A percentile compares a stretch with the other conserved stretches of the same genome.
These are phyloP conservation scores for Haplosporangium gracile DNA, from an alignment of 192 early-diverging fungal genomes.

Conservation along the genomic window DNA sequence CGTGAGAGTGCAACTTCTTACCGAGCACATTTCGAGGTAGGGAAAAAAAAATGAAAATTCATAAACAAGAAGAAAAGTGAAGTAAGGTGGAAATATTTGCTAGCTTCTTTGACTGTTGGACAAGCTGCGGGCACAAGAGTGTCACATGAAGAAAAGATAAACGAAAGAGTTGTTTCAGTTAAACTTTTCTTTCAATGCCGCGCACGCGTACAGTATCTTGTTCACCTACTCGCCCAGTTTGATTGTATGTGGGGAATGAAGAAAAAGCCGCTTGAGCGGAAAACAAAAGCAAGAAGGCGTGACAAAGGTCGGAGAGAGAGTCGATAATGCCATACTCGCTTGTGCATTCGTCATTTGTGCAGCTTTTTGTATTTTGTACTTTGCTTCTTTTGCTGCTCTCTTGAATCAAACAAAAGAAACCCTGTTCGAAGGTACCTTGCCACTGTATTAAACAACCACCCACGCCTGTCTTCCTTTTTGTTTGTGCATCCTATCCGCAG, in stretches of 20 bases:
- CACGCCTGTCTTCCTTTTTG: background rate
- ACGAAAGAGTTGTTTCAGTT: background rate
- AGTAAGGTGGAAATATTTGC: background rate
- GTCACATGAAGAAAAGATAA: no score
- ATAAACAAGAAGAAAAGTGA: background rate
- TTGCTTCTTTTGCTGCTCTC: slow-evolving; percentile 7
- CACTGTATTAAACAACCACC: no score
- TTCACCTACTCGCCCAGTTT: background rate
- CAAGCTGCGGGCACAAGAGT: no score
- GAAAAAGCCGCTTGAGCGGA: background rate
- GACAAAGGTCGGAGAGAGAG: background rate
- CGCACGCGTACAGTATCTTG: background rate
- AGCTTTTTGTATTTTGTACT: background rate
- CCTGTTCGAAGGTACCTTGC: background rate
- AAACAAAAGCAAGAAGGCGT: no score
- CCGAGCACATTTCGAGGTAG: background rate
- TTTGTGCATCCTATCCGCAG: slow-evolving; percentile 1
- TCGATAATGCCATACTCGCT: slow-evolving; percentile 33
- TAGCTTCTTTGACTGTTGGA: no score
- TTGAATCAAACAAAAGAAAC: background rate
- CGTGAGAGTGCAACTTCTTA: background rate
- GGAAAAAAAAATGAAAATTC: background rate
- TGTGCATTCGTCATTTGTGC: slow-evolving; percentile 27
- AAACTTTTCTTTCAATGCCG: background rate
- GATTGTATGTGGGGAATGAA: background rate